Evolutionary conservation across 306 rosid species (phyloP).

Genomic region (Cajanus cajan): DNA sequence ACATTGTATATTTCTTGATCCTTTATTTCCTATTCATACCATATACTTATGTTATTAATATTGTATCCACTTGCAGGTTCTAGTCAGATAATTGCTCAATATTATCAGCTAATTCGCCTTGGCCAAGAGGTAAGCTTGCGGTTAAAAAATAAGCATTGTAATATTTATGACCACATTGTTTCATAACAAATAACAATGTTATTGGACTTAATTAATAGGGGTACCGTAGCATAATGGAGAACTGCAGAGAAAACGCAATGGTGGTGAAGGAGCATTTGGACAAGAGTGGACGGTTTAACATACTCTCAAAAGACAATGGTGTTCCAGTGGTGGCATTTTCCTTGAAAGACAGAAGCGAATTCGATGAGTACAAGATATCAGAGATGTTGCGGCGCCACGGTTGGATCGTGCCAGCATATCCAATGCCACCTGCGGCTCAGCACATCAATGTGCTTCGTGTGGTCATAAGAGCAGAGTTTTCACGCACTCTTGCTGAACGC

Average conservation of each 20-base stretch:
- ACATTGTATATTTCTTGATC: not conserved
- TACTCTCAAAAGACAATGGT: constrained; percentile 75
- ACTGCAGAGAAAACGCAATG: constrained; percentile 56
- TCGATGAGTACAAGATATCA: constrained; percentile 51
- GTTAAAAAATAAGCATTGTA: not conserved
- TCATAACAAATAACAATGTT: too few species aligned
- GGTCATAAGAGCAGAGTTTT: constrained; percentile 52
- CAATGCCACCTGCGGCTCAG: constrained; percentile 59
- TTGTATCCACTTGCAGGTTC: constrained; percentile 42
- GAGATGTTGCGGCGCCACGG: constrained; percentile 49
- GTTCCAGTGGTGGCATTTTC: constrained; percentile 86
- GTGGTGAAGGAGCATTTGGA: constrained; percentile 51
- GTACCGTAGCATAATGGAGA: constrained; percentile 53
- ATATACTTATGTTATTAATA: not conserved
- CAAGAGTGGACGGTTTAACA: constrained; percentile 59
- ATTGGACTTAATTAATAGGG: constrained; percentile 38
- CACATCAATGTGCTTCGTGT: constrained; percentile 59
- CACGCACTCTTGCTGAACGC: constrained; percentile 48
- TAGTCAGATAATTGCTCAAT: constrained; percentile 69
- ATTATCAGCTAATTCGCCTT: constrained; percentile 58
- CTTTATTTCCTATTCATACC: not conserved
- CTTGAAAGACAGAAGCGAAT: constrained; percentile 54
- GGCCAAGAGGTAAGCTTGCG: constrained; percentile 51
- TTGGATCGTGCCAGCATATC: constrained; percentile 65
- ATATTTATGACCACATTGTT: too few species aligned